Conservation (phyloP, 495 filamentous ascomycete species). For the Filosporella fistucella region DNA sequence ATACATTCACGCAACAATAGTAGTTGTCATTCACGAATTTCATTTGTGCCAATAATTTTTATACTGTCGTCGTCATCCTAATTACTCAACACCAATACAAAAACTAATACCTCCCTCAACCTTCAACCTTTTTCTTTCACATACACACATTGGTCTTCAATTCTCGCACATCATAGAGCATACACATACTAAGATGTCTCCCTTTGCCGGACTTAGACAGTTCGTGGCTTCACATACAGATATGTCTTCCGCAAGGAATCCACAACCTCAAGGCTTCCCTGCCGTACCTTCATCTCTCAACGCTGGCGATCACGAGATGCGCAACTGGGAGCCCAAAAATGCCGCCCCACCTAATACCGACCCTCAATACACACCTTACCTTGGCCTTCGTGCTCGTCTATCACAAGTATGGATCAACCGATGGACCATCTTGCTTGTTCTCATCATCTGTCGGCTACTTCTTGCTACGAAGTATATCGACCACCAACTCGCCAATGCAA, state of each 20-base stretch:
- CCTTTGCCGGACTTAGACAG: constrained; percentile 28
- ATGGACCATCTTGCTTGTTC: constrained; percentile 87
- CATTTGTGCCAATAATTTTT: constrained; percentile 22
- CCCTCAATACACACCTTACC: constrained; percentile 73
- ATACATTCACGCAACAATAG: constrained; percentile 18
- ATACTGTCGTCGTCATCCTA: constrained; percentile 3
- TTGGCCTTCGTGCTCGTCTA: constrained; percentile 81
- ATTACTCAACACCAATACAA: constrained; percentile 8
- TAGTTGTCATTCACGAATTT: constrained; percentile 23
- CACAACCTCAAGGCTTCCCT: constrained; percentile 28
- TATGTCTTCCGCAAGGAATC: constrained; percentile 28
- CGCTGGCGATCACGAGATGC: constrained; percentile 25
- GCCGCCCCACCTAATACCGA: constrained; percentile 11
- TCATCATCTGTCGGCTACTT: constrained; percentile 77
- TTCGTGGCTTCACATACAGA: constrained; percentile 18
- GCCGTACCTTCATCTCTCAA: constrained; percentile 26
- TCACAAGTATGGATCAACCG: constrained; percentile 97
- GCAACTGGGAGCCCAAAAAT: constrained; percentile 9
- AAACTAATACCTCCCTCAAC: background rate
- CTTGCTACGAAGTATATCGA: constrained; percentile 68
- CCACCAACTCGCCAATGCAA: constrained; percentile 67
- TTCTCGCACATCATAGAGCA: constrained; percentile 5
- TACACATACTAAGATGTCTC: constrained; percentile 27
- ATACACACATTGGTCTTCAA: background rate
- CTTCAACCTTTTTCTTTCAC: background rate